Base-by-base conservation (phyloP, 345 rosid genomes). In the Syzygium aqueum region DNA sequence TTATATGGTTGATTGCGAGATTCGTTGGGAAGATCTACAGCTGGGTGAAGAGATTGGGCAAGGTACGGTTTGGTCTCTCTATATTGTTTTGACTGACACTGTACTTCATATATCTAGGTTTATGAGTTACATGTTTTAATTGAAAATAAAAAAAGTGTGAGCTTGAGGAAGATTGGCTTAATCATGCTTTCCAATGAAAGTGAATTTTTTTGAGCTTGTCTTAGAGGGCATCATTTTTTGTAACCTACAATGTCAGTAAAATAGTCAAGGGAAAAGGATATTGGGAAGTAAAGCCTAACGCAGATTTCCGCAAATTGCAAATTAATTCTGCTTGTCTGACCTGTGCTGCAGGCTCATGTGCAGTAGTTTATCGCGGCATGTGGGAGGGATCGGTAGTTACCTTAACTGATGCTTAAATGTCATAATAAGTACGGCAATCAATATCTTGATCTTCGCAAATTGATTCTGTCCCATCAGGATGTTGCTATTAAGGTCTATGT, bases 401-500 rank as follows among this genome's bases (percentile, higher is more conserved):
- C 86, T 37, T 83, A 56, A 49, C 78, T 25, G 87, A 77, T 54
- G 50, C 67, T 78, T 85, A 40, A 50, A 53, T 7, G 83, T 49
- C n/a, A 30, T 22, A 30, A 53, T 50, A 51, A 53, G 6, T 51
- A 57, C 30, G 27, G 22, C 17, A 22, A 84, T 19, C 8, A 11
- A 57, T 37, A 50, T 37, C 86, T 57, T 77, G 78, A 33, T 53
- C 37, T 52, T 80, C 65, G 33, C 56, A 84, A 21, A 19, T 85
- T 85, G 53, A 84, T 85, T 87, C 11, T 87, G 43, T 89, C 89
- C 57, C 57, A 50, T 84, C 89, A 96, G 98, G 98, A 95, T 92
- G 97, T 97, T 90, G 98, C 98, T 30, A 92, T 96, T 63, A 97
- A 96, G 95, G 94, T 96, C 77, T 97, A 93, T 85, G 93, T 93